Evolutionary conservation across 2,329 filamentous ascomycete genomes (phyloP).

Genomic region (Thelonectria olida): DNA sequence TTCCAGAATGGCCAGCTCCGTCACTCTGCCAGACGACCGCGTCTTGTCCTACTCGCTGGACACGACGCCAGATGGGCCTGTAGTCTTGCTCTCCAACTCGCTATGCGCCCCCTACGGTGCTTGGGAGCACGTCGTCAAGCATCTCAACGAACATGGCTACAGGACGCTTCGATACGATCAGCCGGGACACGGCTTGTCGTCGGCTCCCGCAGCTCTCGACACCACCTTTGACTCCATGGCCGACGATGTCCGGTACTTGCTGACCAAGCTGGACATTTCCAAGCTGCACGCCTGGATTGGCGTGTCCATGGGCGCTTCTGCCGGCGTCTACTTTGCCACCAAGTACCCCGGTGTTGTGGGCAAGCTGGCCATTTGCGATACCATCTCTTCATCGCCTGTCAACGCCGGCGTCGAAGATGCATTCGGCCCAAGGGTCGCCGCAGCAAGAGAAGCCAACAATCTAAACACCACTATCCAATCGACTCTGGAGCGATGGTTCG

Average conservation of each 20-base stretch:
- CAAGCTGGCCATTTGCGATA: slow-evolving; percentile 52
- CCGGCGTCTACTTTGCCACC: slow-evolving; percentile 50
- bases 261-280: slow-evolving; percentile 43
- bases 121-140: slow-evolving; percentile 52
- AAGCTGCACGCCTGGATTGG: slow-evolving; percentile 53
- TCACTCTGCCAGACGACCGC: slow-evolving; percentile 41
- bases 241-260: slow-evolving; percentile 48
- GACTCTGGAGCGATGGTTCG: slow-evolving; percentile 54
- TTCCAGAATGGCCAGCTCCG: slow-evolving; percentile 29
- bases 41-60: slow-evolving; percentile 44
- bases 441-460: slow-evolving; percentile 44
- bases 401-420: slow-evolving; percentile 47
- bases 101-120: slow-evolving; percentile 47
- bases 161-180: slow-evolving; percentile 55
- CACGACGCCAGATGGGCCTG: slow-evolving; percentile 31
- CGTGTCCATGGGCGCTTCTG: slow-evolving; percentile 56
- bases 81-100: slow-evolving; percentile 52
- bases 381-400: slow-evolving; percentile 49
- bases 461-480: slow-evolving; percentile 43
- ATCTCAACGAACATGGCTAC: slow-evolving; percentile 47
- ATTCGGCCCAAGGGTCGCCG: slow-evolving; percentile 48
- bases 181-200: slow-evolving; percentile 53
- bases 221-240: slow-evolving; percentile 52
- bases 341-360: slow-evolving; percentile 49
- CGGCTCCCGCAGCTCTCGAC: slow-evolving; percentile 43